Evolutionary conservation across 208 protist genomes (phyloP), one percentile per base, ranked within the genome.

Genomic region (Crithidia brevicula): DNA sequence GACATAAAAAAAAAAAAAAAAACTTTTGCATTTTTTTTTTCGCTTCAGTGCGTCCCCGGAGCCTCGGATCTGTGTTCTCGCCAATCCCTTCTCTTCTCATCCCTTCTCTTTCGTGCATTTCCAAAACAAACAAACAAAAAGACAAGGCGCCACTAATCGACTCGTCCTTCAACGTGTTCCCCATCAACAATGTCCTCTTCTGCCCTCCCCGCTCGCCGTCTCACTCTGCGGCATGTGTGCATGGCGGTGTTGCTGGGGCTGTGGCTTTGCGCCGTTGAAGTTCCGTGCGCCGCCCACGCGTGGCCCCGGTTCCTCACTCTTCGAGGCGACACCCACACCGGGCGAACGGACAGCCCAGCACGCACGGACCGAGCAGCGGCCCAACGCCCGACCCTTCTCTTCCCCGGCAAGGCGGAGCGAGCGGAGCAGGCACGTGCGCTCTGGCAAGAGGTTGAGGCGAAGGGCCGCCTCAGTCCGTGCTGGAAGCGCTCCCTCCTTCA

Each of bases 401-500:
- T 64, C 45, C 45, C 42, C 27, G 54, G 62, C 20, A 16, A 11
- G 25, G 28, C 43, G 27, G 52, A 67, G 40, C 59, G 57, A 16
- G 36, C 18, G 8, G 67, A 53, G 46, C 61, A 79, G 56, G 78
- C 74, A 33, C 65, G 59, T 2, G 67, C 52, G n/a, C 62, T 93
- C 51, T 83, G 81, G 78, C 40, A 59, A 30, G 67, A 88, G 52
- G 22, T 84, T 23, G 79, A 92, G 68, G 63, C 75, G 23, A 85
- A 82, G 36, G 67, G 82, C 16, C 74, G 74, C 8, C 68, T 86
- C 34, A 85, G 74, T 23, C 61, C 76, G 31, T 95, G 90, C 68
- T 95, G 90, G 90, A 90, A 89, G 63, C 59, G 53, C n/a, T 82
- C 88, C 20, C 45, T 91, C 34, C 67, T 65, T 7, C 59, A 64